Percentiles rank a stretch among this genome's conserved stretches.
These are phyloP conservation scores for Lactarius sanguifluus DNA, from an alignment of 768 basidiomycete species.

Conservation along the genomic window DNA sequence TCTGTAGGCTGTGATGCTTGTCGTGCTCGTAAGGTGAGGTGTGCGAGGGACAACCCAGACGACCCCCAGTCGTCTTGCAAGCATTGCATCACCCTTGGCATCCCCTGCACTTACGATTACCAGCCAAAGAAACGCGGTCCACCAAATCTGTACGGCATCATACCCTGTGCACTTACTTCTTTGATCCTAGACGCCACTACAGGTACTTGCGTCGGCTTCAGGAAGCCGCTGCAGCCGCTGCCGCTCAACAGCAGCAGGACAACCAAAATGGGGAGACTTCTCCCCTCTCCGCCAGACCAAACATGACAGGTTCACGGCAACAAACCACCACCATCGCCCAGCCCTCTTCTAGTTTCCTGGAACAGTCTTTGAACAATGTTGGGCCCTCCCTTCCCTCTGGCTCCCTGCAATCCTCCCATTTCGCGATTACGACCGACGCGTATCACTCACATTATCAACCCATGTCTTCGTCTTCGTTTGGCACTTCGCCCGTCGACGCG, in stretches of 20 bases:
- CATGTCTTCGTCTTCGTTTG: conserved; percentile 42
- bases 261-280: conserved; percentile 37
- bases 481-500: conserved; percentile 42
- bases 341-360: conserved; percentile 48
- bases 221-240: conserved; percentile 63
- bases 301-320: conserved; percentile 21
- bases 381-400: conserved; percentile 41
- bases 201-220: conserved; percentile 81
- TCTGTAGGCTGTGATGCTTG: conserved; percentile 79
- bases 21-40: conserved; percentile 82
- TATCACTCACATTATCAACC: conserved; percentile 57
- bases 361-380: conserved; percentile 45
- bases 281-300: conserved; percentile 24
- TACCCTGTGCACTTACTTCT: conserved; percentile 4
- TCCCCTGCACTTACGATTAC: conserved; percentile 88
- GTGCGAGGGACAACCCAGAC: conserved; percentile 75
- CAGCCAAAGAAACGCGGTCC: conserved; percentile 93
- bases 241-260: conserved; percentile 44
- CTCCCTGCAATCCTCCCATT: conserved; percentile 62
- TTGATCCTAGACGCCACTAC: conserved; percentile 21
- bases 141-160: conserved; percentile 74
- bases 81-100: conserved; percentile 78
- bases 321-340: conserved; percentile 22
- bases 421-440: conserved; percentile 68
- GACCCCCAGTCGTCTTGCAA: conserved; percentile 81